Base-by-base conservation (phyloP, 192 early-diverging fungal species). In the Backusella tuberculispora region DNA sequence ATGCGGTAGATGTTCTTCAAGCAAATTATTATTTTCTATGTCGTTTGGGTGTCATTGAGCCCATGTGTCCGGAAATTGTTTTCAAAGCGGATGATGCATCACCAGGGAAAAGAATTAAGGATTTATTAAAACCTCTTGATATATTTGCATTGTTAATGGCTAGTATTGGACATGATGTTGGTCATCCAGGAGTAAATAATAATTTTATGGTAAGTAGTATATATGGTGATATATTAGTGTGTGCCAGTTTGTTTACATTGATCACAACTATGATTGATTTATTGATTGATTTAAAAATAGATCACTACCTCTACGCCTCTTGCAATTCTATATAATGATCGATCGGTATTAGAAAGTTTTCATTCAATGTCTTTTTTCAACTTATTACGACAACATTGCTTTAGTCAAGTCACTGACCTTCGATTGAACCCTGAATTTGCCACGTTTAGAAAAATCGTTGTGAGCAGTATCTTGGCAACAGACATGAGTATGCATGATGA, bases 301-400 rank as follows among this genome's bases (percentile, higher is more conserved):
- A 76, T 95, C 66, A 88, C 89, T 2, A 89, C 92, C 1, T 83
- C 80, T 41, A 93, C 94, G 34, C 94, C 95, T 46, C 86, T 96
- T 67, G 94, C 97, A 10, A 83, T 94, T 48, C 80, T 96, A 15
- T 98, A 97, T 86, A 97, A 97, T 81, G 96, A 98, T 82, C 86
- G 88, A 71, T 94, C 95, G 1, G 96, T 98, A n/a, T 87, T 98
- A n/a, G 97, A 98, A 81, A 95, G 94, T 82, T 97, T 96, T 84
- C 97, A 98, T 76, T 88, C 90, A 0, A 90, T 91, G 78, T 86
- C 88, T n/a, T 85, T 93, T 65, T 95, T 90, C 74, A 81, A 88
- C 21, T 65, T 90, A 10, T 88, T 90, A 82, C 83, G 84, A 66
- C 81, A 85, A 40, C 80, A 86, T n/a, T 67, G 76, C 8, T 78